These are phyloP conservation scores for Hyaloscypha variabilis DNA, from an alignment of 495 filamentous ascomycete species.

Conservation along the genomic window DNA sequence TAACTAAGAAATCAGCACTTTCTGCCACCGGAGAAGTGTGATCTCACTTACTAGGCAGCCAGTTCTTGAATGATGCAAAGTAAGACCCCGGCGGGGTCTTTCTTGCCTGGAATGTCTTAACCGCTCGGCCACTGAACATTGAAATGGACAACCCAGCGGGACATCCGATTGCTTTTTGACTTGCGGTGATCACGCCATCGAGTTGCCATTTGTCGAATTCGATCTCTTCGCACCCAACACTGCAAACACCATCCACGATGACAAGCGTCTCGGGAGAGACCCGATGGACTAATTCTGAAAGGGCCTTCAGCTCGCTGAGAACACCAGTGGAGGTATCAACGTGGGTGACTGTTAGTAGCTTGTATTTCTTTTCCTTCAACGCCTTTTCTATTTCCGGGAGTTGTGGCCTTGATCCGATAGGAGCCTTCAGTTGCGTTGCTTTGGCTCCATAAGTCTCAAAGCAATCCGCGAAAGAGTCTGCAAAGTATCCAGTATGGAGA, in stretches of 20 bases:
- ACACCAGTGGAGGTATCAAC: slow-evolving; percentile 98
- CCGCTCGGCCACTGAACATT: slow-evolving; percentile 89
- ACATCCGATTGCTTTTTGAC: slow-evolving; percentile 94
- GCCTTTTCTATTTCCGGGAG: slow-evolving; percentile 84
- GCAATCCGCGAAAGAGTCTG: slow-evolving; percentile 91
- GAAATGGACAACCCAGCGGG: slow-evolving; percentile 92
- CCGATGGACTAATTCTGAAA: slow-evolving; percentile 78
- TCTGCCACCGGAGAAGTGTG: background rate
- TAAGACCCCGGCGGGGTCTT: slow-evolving; percentile 81
- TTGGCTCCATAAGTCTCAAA: slow-evolving; percentile 87
- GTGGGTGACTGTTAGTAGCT: slow-evolving; percentile 91
- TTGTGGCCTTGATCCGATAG: slow-evolving; percentile 87
- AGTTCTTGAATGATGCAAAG: slow-evolving; percentile 95
- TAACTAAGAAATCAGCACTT: slow-evolving; percentile 49
- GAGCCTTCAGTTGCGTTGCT: slow-evolving; percentile 84
- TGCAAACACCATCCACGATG: slow-evolving; percentile 95
- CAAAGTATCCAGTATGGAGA: slow-evolving; percentile 95
- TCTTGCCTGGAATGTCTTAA: slow-evolving; percentile 75
- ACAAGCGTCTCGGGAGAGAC: slow-evolving; percentile 90
- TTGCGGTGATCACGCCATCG: slow-evolving; percentile 91
- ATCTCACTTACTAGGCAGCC: slow-evolving; percentile 74
- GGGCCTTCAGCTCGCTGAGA: slow-evolving; percentile 81
- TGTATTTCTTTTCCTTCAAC: slow-evolving; percentile 86
- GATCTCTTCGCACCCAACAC: slow-evolving; percentile 94
- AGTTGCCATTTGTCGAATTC: slow-evolving; percentile 93